phyloP scores from a whole-genome alignment of 176 grass and related monocot species.

The Phyllostachys edulis region DNA sequence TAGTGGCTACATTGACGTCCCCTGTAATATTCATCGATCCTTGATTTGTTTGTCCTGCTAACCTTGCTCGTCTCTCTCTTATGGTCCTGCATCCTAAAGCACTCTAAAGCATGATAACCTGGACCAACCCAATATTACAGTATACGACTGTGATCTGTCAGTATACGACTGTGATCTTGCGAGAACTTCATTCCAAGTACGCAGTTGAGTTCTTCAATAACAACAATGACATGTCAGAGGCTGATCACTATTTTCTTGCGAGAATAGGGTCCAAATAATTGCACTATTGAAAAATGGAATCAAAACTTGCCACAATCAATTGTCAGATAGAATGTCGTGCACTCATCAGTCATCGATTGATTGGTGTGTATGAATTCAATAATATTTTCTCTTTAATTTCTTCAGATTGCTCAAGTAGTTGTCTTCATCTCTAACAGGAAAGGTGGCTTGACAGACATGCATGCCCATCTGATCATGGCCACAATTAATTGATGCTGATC shows the following conservation, averaged over 20 bases:
- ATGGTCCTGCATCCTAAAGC: no score
- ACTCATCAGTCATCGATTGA: neutral
- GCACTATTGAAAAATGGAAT: neutral
- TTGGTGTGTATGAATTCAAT: neutral
- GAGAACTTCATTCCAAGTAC: neutral
- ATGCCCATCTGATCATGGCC: neutral
- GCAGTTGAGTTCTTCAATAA: neutral
- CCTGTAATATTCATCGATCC: no score
- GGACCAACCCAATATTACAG: neutral
- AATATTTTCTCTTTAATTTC: neutral
- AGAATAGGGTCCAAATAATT: slow-evolving; percentile 19
- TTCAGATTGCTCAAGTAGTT: neutral
- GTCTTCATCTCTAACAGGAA: neutral
- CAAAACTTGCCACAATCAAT: neutral
- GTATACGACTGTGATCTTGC: neutral
- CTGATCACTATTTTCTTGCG: neutral
- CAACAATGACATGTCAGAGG: neutral
- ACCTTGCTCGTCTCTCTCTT: no score
- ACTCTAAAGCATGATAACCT: neutral
- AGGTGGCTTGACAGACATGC: neutral
- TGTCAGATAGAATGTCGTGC: slow-evolving; percentile 39
- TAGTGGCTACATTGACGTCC: no score
- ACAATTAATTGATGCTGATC: neutral
- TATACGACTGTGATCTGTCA: neutral
- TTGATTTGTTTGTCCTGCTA: no score